Percentiles rank a stretch among this genome's conserved stretches.
Evolutionary conservation across 169 alveolate genomes (phyloP).

Genomic region (Plasmodium yoelii): DNA sequence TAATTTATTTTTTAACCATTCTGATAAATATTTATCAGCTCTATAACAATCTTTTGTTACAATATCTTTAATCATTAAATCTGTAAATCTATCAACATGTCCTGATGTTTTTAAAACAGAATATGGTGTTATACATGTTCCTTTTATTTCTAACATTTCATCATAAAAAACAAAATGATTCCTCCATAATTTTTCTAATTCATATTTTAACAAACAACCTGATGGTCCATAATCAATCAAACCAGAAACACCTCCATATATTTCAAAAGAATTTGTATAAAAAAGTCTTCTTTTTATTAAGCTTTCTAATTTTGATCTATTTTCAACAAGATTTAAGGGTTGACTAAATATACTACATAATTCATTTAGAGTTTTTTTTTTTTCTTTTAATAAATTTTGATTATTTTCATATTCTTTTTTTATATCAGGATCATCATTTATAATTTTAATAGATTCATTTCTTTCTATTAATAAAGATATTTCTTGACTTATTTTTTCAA

Average conservation of each 20-base stretch:
- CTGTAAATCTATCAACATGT: constrained; percentile 98
- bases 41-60: constrained; percentile 90
- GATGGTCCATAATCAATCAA: constrained; percentile 97
- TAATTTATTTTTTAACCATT: constrained; percentile 43
- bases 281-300: constrained; percentile 94
- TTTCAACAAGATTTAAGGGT: constrained; percentile 44
- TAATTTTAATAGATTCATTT: constrained; percentile 22
- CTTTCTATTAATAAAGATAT: constrained; percentile 49
- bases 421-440: constrained; percentile 24
- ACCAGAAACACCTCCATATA: constrained; percentile 98
- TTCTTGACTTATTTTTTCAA: constrained; percentile 39
- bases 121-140: constrained; percentile 95
- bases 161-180: constrained; percentile 96
- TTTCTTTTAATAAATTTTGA: constrained; percentile 48
- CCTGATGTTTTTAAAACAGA: constrained; percentile 95
- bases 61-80: constrained; percentile 95
- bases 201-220: constrained; percentile 96
- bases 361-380: constrained; percentile 51
- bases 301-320: constrained; percentile 88
- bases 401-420: constrained; percentile 17
- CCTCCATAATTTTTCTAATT: constrained; percentile 96
- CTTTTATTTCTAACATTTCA: constrained; percentile 95
- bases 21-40: constrained; percentile 90
- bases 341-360: constrained; percentile 16
- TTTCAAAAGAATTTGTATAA: constrained; percentile 93